Evolutionary conservation across 2,329 filamentous ascomycete genomes (phyloP).

Genomic region (Phyllachora maydis): DNA sequence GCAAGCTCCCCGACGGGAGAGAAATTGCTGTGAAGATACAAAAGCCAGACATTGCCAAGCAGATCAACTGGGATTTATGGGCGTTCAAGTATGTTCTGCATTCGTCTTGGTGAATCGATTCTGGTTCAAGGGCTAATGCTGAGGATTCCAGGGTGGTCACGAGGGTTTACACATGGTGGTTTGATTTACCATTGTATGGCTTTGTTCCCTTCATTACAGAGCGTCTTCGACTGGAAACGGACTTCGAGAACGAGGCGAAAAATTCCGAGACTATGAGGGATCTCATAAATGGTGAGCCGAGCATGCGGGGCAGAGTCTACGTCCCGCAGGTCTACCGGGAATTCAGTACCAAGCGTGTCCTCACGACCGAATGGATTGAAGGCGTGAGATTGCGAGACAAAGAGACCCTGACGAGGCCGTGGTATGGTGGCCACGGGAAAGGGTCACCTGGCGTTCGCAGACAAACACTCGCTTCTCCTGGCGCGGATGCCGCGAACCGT

Average conservation of each 20-base stretch:
- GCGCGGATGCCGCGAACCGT: conserved; percentile 21
- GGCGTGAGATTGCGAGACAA: conserved; percentile 88
- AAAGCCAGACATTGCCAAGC: conserved; percentile 79
- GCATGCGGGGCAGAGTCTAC: conserved; percentile 64
- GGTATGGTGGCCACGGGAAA: conserved; percentile 56
- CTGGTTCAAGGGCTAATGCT: no score
- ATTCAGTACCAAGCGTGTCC: conserved; percentile 60
- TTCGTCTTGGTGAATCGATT: neutral
- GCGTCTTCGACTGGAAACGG: conserved; percentile 78
- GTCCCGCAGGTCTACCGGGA: conserved; percentile 72
- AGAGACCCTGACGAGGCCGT: conserved; percentile 52
- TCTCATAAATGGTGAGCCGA: conserved; percentile 55
- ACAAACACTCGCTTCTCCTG: conserved; percentile 30
- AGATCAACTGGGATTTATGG: conserved; percentile 91
- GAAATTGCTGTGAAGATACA: conserved; percentile 95
- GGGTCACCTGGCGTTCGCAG: conserved; percentile 65
- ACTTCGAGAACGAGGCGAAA: conserved; percentile 78
- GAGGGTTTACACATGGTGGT: conserved; percentile 66
- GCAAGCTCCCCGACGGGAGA: conserved; percentile 60
- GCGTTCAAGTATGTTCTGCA: conserved; percentile 51
- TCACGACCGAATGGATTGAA: conserved; percentile 97
- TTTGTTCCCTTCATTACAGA: conserved; percentile 87
- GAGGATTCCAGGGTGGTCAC: conserved; percentile 64
- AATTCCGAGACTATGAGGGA: conserved; percentile 73
- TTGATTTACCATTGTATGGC: conserved; percentile 81